Percentiles rank a stretch among this genome's conserved stretches.
Conservation (phyloP, 2,329 filamentous ascomycete genomes). For the Aphanoascus verrucosus region DNA sequence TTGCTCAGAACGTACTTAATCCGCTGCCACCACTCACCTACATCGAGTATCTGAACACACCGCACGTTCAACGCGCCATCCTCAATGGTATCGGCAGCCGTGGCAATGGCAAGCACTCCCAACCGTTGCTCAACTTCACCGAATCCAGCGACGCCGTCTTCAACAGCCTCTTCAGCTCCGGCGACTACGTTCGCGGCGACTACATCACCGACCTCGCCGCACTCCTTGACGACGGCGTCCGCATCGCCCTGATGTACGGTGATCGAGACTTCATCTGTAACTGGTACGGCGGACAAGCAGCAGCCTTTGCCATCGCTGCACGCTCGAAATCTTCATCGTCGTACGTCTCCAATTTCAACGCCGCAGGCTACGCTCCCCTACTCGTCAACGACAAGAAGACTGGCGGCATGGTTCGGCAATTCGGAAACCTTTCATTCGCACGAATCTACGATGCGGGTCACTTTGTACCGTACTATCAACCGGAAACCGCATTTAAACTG, state of each 20-base stretch:
- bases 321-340: constrained; percentile 26
- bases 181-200: constrained; percentile 54
- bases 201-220: constrained; percentile 50
- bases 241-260: constrained; percentile 61
- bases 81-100: constrained; percentile 22
- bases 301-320: constrained; percentile 50
- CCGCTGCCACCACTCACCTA: constrained; percentile 45
- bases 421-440: constrained; percentile 60
- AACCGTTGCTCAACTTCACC: constrained; percentile 50
- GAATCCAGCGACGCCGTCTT: constrained; percentile 34
- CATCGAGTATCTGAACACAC: constrained; percentile 47
- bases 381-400: constrained; percentile 53
- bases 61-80: constrained; percentile 46
- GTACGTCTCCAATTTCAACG: constrained; percentile 47
- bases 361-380: constrained; percentile 62
- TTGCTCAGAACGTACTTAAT: constrained; percentile 42
- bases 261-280: constrained; percentile 50
- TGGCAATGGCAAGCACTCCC: constrained; percentile 25
- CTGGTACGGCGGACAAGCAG: constrained; percentile 60
- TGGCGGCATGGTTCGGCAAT: constrained; percentile 59
- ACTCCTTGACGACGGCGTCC: constrained; percentile 51
- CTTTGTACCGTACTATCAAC: constrained; percentile 42
- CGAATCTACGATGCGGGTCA: constrained; percentile 48
- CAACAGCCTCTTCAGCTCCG: constrained; percentile 42
- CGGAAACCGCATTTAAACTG: constrained; percentile 44